Evolutionary conservation across 108 stramenopile species (phyloP).

Genomic region (Bacterosira constricta): DNA sequence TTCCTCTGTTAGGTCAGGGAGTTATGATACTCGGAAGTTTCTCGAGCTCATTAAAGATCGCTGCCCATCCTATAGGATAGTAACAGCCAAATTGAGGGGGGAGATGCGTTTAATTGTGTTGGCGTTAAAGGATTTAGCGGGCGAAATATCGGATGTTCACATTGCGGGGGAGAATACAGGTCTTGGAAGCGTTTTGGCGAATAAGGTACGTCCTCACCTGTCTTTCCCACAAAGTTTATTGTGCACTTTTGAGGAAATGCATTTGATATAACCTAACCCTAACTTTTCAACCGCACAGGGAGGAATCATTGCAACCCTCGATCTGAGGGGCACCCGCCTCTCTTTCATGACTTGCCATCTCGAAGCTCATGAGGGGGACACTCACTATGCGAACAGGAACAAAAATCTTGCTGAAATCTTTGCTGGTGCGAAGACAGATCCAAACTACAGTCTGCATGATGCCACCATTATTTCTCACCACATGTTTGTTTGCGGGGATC

Average conservation of each 20-base stretch:
- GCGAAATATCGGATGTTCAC: constrained; percentile 38
- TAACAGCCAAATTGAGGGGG: constrained; percentile 49
- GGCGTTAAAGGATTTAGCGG: constrained; percentile 19
- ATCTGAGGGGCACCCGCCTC: constrained; percentile 38
- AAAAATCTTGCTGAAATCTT: constrained; percentile 41
- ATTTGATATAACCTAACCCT: too few relatives aligned
- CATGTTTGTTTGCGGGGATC: constrained; percentile 57
- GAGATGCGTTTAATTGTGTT: constrained; percentile 58
- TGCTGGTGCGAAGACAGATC: constrained; percentile 46
- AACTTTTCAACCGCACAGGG: too few relatives aligned
- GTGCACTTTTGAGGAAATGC: too few relatives aligned
- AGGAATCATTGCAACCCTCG: constrained; percentile 50
- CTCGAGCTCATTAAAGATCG: constrained; percentile 12
- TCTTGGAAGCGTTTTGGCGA: constrained; percentile 47
- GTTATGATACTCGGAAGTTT: constrained; percentile 37
- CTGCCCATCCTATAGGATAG: constrained; percentile 43
- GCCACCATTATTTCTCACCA: constrained; percentile 56
- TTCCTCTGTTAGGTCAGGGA: too few relatives aligned
- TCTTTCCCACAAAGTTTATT: too few relatives aligned
- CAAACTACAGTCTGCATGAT: constrained; percentile 43
- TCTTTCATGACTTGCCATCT: constrained; percentile 54
- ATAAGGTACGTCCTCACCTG: constrained; percentile 20
- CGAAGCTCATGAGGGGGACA: constrained; percentile 52
- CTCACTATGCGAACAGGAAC: constrained; percentile 46
- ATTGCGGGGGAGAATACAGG: constrained; percentile 53